Conservation (phyloP, 768 basidiomycete genomes). For the Leccinum subgranulosum region DNA sequence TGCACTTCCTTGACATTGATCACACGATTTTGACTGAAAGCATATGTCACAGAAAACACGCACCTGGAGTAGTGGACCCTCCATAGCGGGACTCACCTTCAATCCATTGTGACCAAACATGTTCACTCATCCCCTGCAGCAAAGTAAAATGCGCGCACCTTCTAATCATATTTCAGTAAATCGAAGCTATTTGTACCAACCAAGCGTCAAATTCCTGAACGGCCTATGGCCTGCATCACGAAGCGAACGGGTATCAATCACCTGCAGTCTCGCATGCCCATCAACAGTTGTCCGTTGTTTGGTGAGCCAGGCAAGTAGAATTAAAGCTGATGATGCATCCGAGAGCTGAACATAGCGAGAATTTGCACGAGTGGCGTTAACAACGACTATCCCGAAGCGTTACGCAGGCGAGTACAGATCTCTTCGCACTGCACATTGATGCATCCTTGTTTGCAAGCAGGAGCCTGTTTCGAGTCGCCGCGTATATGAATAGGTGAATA, state of each 20-base stretch:
- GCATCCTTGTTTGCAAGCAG: background rate
- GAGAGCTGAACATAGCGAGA: background rate
- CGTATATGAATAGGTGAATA: background rate
- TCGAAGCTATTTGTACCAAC: background rate
- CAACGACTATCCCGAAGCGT: background rate
- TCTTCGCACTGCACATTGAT: background rate
- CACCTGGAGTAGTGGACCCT: background rate
- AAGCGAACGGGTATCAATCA: background rate
- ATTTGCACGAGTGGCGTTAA: constrained; percentile 4
- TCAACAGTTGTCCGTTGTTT: background rate
- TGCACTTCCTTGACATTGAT: background rate
- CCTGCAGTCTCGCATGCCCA: background rate
- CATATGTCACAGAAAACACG: background rate
- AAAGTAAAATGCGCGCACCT: background rate
- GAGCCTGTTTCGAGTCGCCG: background rate
- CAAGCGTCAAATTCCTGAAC: background rate
- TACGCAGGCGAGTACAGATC: constrained; percentile 9
- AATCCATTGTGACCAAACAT: background rate
- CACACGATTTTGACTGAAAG: background rate
- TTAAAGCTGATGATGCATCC: background rate
- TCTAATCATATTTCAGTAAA: background rate
- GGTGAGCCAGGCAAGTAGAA: background rate
- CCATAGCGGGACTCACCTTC: background rate
- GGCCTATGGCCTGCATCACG: background rate
- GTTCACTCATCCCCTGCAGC: background rate